phyloP scores from a whole-genome alignment of 2,329 filamentous ascomycete genomes.

The Cercospora sesami region DNA sequence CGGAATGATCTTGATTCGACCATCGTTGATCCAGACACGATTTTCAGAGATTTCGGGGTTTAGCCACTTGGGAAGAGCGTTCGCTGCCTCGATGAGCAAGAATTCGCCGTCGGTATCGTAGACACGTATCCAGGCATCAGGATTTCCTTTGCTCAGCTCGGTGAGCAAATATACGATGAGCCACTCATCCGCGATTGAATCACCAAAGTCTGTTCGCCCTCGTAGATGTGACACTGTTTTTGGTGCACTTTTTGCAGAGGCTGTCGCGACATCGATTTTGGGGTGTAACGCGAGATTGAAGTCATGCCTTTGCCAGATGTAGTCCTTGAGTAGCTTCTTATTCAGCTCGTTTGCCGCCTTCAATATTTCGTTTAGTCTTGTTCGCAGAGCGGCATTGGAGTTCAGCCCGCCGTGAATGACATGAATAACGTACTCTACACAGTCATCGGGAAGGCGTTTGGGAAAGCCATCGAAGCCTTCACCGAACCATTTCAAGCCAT shows the following conservation, averaged over 20 bases:
- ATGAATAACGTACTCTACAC: constrained; percentile 80
- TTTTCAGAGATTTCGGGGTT: constrained; percentile 87
- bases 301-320: constrained; percentile 90
- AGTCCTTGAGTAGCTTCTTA: constrained; percentile 69
- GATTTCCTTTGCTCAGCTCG: constrained; percentile 72
- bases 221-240: constrained; percentile 50
- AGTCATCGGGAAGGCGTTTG: constrained; percentile 74
- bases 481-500: constrained; percentile 65
- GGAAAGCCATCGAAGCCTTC: constrained; percentile 66
- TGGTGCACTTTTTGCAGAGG: constrained; percentile 4
- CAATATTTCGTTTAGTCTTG: constrained; percentile 69
- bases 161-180: constrained; percentile 86
- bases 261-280: constrained; percentile 41
- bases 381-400: constrained; percentile 55
- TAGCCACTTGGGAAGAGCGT: constrained; percentile 82
- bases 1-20: constrained; percentile 73
- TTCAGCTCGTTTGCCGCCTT: constrained; percentile 66
- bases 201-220: constrained; percentile 82
- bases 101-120: constrained; percentile 93
- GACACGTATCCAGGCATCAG: constrained; percentile 76
- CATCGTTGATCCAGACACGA: constrained; percentile 83
- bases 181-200: constrained; percentile 97
- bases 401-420: constrained; percentile 60
- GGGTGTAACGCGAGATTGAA: constrained; percentile 67
- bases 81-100: constrained; percentile 88